Evolutionary conservation across 352 stramenopile genomes (phyloP), one percentile per base, ranked within the genome.

Genomic region (Phytophthora litchii): DNA sequence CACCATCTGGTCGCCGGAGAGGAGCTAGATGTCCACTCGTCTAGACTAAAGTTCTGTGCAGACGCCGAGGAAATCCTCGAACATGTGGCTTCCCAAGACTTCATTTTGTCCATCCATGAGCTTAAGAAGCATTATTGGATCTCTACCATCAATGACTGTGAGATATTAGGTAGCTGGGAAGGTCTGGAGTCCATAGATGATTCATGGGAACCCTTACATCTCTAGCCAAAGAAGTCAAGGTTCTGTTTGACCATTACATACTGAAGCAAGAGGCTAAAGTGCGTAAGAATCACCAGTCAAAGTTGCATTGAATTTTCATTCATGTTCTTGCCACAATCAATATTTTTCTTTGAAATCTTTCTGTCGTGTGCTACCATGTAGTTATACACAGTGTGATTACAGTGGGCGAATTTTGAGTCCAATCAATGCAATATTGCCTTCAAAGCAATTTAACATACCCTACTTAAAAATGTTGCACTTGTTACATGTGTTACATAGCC

Each of bases 71-170:
- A 46, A 36, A 9, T 45, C 3, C 4, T 54, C 16, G 14, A 54
- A 10, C 47, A 54, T 17, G 47, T 54, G 11, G 20, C 47, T 2
- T 34, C 34, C n/a, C 47, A 54, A 17, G 34, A 32, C 10, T 45
- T 46, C 19, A 17, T 54, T 23, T 17, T 54, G n/a, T 21, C 36
- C 6, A 20, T 54, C 3, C 6, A 16, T 21, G 7, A 23, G 6
- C 25, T 55, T 4, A 34, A 42, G n/a, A 14, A 29, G 13, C 48
- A 55, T 25, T 35, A 9, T 5, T 55, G 48, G 34, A 46, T 25
- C 16, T 5, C 23, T 10, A 5, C 20, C 11, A 38, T 14, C 23
- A 38, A 37, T 3, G 35, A 56, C 11, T 47, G 46, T 19, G 48
- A 37, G 10, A 4, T 55, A 4, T n/a, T 55, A 3, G 23, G 44